A percentile compares a stretch with the other conserved stretches of the same genome.
Evolutionary conservation across 2,329 filamentous ascomycete species (phyloP).

Genomic region (Myrmaecium sp.): DNA sequence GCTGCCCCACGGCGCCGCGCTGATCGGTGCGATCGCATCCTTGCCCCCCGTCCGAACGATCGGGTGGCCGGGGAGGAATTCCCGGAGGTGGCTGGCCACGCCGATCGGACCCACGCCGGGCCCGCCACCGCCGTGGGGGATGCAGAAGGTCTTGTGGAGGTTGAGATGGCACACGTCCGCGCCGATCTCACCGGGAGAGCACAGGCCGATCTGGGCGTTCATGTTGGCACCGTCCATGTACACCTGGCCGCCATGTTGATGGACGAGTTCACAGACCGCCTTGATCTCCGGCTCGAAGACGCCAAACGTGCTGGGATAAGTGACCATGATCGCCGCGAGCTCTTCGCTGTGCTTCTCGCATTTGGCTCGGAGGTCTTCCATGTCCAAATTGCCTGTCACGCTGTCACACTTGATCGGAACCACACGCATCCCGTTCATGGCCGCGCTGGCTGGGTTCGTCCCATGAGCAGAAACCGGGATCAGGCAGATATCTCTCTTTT

Average conservation of each 20-base stretch:
- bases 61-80: slow-evolving; percentile 59
- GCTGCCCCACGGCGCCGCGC: slow-evolving; percentile 71
- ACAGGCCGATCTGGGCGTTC: slow-evolving; percentile 94
- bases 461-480: slow-evolving; percentile 93
- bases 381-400: slow-evolving; percentile 75
- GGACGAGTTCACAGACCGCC: slow-evolving; percentile 69
- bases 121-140: slow-evolving; percentile 86
- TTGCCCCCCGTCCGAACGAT: slow-evolving; percentile 38
- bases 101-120: slow-evolving; percentile 89
- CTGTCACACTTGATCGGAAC: slow-evolving; percentile 82
- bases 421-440: slow-evolving; percentile 91
- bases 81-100: slow-evolving; percentile 64
- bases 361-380: slow-evolving; percentile 71
- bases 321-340: slow-evolving; percentile 88
- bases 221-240: slow-evolving; percentile 99
- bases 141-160: slow-evolving; percentile 97
- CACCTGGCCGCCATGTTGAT: slow-evolving; percentile 76
- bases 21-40: slow-evolving; percentile 52
- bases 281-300: slow-evolving; percentile 86
- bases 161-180: slow-evolving; percentile 96
- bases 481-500: slow-evolving; percentile 76
- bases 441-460: slow-evolving; percentile 86
- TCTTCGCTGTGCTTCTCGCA: slow-evolving; percentile 75
- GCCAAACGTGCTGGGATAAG: slow-evolving; percentile 87
- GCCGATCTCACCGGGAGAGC: slow-evolving; percentile 85